Base-by-base conservation (phyloP, 768 basidiomycete genomes). In the Lyophyllum decastes region DNA sequence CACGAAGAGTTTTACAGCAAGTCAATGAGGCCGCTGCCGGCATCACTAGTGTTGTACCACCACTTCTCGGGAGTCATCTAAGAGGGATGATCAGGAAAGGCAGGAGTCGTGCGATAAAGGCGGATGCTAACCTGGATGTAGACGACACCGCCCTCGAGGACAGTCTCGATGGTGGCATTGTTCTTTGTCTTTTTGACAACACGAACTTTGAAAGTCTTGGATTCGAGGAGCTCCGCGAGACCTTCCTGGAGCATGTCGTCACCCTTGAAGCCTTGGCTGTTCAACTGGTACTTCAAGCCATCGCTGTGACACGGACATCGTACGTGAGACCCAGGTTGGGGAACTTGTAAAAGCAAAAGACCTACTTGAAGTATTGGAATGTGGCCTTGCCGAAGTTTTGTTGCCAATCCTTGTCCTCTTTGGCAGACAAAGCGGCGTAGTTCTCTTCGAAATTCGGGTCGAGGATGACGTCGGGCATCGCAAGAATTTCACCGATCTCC, bases 181-280 rank as follows among this genome's bases (percentile, higher is more conserved):
- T 59, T 67, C 22, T 64, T 69, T 4, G 69, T 69, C 47, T 70
- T 68, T 35, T 72, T 61, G 35, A 76, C 70, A n/a, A 78, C 62
- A 30, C 76, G 74, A 24, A 77, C 34, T 55, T 69, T 70, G 68
- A 78, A 72, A 0, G 70, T 76, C 62, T 75, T 76, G 21, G 67
- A 66, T n/a, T 70, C 55, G 26, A 76, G 60, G 7, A 61, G 57
- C 52, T 79, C 75, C 24, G 65, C 67, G 38, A 79, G 65, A 12
- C 76, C 75, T 64, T 79, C 76, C 58, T 76, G 75, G 35, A 77
- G 63, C 72, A 79, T 72, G 0, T 74, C 72, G 46, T 77, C 76
- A 8, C 61, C 68, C 50, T 71, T 65, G 64, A 77, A 77, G 22
- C 73, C 75, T 43, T 75, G 68, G n/a, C 48, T 41, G 34, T 66